Percentiles rank a stretch among this genome's conserved stretches.
These are phyloP conservation scores for Carpinus viminea DNA, from an alignment of 306 rosid genomes.

Conservation along the genomic window DNA sequence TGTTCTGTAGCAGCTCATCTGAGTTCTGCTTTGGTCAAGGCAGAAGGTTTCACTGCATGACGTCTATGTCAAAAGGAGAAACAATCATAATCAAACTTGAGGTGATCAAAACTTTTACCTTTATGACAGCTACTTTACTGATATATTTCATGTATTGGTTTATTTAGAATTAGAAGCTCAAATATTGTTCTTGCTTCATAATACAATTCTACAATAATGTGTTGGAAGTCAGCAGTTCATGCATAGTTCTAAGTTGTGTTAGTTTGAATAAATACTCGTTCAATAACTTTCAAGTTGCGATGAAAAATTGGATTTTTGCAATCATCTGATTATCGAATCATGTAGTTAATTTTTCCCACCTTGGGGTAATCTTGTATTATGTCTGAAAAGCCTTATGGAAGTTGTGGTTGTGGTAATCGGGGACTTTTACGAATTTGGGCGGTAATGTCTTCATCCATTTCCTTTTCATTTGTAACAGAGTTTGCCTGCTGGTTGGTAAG, in stretches of 20 bases:
- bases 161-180: not conserved
- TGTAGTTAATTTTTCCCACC: not conserved
- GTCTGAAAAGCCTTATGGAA: not conserved
- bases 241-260: not conserved
- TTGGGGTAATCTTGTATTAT: not conserved
- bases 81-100: not conserved
- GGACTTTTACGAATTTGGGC: not conserved
- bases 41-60: not conserved
- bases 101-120: not conserved
- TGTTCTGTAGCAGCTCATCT: not conserved
- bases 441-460: not conserved
- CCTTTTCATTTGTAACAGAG: not conserved
- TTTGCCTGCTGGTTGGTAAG: not conserved
- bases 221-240: not conserved
- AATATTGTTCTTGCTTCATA: not conserved
- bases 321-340: not conserved
- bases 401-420: not conserved
- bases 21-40: not conserved
- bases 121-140: not conserved
- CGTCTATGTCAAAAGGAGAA: conserved; percentile 1
- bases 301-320: not conserved
- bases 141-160: not conserved
- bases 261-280: not conserved
- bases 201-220: not conserved
- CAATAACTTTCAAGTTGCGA: not conserved